phyloP scores from a whole-genome alignment of 2,329 filamentous ascomycete species.

The Dothistroma septosporum region DNA sequence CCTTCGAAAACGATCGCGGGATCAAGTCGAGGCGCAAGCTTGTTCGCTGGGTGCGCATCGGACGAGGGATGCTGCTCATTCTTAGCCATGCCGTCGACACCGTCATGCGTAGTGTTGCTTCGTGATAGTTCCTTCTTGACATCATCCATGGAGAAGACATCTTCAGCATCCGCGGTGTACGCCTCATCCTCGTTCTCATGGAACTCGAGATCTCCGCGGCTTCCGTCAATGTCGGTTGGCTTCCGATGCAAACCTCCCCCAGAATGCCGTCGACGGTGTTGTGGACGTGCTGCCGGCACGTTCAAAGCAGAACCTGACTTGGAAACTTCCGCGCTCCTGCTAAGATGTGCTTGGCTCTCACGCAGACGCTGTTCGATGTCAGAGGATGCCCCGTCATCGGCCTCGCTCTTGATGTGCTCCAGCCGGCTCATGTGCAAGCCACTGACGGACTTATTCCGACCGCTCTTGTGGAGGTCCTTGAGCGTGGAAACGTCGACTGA shows the following conservation, averaged over 20 bases:
- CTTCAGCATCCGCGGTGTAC: constrained; percentile 72
- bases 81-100: neutral
- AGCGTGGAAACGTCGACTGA: constrained; percentile 18
- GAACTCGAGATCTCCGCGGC: constrained; percentile 77
- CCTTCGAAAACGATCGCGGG: constrained; percentile 30
- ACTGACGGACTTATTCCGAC: neutral
- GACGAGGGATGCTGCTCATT: neutral
- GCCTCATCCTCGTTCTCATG: constrained; percentile 72
- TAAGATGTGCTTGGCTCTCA: constrained; percentile 21
- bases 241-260: constrained; percentile 78
- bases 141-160: constrained; percentile 66
- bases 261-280: constrained; percentile 68
- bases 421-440: constrained; percentile 28
- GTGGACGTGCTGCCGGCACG: constrained; percentile 8
- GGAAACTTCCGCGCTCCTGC: constrained; percentile 30
- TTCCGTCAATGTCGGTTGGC: constrained; percentile 59
- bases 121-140: constrained; percentile 22
- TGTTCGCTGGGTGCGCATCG: constrained; percentile 4
- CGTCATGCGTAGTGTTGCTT: neutral
- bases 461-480: constrained; percentile 1
- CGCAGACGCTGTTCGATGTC: constrained; percentile 24
- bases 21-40: constrained; percentile 20
- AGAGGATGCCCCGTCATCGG: constrained; percentile 22
- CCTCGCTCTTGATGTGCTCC: constrained; percentile 39
- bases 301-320: constrained; percentile 16